Percentiles rank a stretch among this genome's conserved stretches.
These are phyloP conservation scores for Phaeosphaeria sp. DNA, from an alignment of 2,329 filamentous ascomycete genomes.

Conservation along the genomic window DNA sequence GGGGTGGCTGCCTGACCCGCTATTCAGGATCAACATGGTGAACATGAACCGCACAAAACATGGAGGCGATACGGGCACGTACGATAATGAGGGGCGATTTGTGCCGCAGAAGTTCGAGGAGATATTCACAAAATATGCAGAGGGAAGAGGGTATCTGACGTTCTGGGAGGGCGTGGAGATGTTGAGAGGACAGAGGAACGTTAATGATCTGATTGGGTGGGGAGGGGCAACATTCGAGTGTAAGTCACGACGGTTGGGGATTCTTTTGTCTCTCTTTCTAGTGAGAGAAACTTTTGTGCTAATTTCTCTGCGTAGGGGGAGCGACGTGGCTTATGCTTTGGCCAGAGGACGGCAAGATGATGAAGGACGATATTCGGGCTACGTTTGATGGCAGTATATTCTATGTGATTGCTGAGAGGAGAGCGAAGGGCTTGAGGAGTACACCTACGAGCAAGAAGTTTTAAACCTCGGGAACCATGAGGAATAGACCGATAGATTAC, in stretches of 20 bases:
- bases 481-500: too few species aligned
- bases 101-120: conserved; percentile 57
- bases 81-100: conserved; percentile 55
- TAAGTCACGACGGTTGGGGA: background rate
- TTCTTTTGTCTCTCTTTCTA: background rate
- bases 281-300: background rate
- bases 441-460: conserved; percentile 2
- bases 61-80: conserved; percentile 52
- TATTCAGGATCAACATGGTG: conserved; percentile 50
- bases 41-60: conserved; percentile 54
- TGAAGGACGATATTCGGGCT: conserved; percentile 63
- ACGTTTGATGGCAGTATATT: conserved; percentile 63
- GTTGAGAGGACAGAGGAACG: conserved; percentile 50
- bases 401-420: conserved; percentile 39
- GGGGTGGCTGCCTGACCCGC: conserved; percentile 53
- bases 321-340: conserved; percentile 61
- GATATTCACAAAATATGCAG: conserved; percentile 55
- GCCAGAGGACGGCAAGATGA: conserved; percentile 62
- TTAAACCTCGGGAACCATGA: background rate
- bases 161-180: conserved; percentile 47
- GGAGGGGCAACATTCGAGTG: conserved; percentile 54
- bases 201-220: conserved; percentile 55
- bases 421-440: conserved; percentile 30
- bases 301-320: conserved; percentile 43
- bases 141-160: conserved; percentile 49